Evolutionary conservation across 352 stramenopile species (phyloP).

Genomic region (Lagenidium giganteum): DNA sequence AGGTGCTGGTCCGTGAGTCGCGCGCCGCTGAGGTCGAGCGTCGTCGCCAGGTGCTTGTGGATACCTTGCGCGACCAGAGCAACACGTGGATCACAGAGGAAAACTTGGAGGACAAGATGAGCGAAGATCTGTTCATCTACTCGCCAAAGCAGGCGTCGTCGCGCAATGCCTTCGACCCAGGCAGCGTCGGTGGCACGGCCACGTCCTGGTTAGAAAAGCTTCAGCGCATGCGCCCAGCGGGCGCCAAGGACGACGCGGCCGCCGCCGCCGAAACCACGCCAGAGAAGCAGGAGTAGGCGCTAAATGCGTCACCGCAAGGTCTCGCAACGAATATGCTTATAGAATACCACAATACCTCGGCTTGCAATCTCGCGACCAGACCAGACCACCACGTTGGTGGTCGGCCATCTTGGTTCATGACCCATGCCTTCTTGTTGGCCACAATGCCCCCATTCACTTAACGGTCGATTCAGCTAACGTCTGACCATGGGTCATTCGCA

Average conservation of each 20-base stretch:
- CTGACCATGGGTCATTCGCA: no score
- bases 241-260: slow-evolving; percentile 24
- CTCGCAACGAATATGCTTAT: no score
- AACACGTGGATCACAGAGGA: slow-evolving; percentile 50
- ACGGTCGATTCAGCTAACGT: no score
- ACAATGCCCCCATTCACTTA: no score
- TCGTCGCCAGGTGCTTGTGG: slow-evolving; percentile 50
- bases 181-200: slow-evolving; percentile 39
- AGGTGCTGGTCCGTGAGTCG: slow-evolving; percentile 51
- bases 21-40: slow-evolving; percentile 38
- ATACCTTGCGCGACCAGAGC: slow-evolving; percentile 43
- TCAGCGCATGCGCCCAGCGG: slow-evolving; percentile 67
- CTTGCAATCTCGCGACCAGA: no score
- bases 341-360: no score
- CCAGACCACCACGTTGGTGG: no score
- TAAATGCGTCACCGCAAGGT: no score
- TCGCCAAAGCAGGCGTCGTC: slow-evolving; percentile 56
- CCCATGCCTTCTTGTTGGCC: no score
- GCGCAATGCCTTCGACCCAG: slow-evolving; percentile 50
- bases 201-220: slow-evolving; percentile 76
- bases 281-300: no score
- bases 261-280: slow-evolving; percentile 18
- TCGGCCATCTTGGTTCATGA: no score
- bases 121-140: slow-evolving; percentile 73
- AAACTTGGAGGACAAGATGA: slow-evolving; percentile 62